Evolutionary conservation across 495 filamentous ascomycete genomes (phyloP).

Genomic region (Penicillium tannophilum): DNA sequence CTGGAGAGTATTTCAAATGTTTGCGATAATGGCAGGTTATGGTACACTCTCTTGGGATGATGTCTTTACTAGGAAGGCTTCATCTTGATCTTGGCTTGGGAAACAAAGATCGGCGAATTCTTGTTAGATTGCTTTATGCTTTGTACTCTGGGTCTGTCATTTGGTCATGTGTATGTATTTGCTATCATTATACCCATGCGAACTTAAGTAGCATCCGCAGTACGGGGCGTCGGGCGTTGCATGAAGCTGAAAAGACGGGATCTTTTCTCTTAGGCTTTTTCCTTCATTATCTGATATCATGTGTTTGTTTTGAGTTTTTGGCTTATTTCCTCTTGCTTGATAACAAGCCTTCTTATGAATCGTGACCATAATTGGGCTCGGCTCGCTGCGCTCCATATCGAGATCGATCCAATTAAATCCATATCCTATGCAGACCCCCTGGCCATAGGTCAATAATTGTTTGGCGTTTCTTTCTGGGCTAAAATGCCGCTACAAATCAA

Average conservation of each 20-base stretch:
- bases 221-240: constrained; percentile 25
- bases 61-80: not conserved
- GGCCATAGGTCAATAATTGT: not conserved
- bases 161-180: constrained; percentile 12
- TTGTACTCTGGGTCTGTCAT: constrained; percentile 2
- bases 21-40: not conserved
- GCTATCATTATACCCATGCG: constrained; percentile 31
- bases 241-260: constrained; percentile 6
- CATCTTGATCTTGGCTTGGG: not conserved
- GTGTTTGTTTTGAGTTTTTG: not conserved
- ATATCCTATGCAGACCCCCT: not conserved
- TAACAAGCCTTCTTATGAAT: constrained; percentile 8
- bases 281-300: not conserved
- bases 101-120: constrained; percentile 5
- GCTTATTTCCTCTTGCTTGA: constrained; percentile 2
- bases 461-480: not conserved
- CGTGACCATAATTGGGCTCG: constrained; percentile 6
- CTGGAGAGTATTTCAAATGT: not conserved
- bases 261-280: not conserved
- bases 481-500: not conserved
- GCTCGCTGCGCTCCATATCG: not conserved
- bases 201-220: constrained; percentile 18
- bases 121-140: constrained; percentile 10
- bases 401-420: not conserved
- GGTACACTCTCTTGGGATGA: too few relatives aligned